Evolutionary conservation across 169 alveolate genomes (phyloP).

Genomic region (Plasmodium vinckei): DNA sequence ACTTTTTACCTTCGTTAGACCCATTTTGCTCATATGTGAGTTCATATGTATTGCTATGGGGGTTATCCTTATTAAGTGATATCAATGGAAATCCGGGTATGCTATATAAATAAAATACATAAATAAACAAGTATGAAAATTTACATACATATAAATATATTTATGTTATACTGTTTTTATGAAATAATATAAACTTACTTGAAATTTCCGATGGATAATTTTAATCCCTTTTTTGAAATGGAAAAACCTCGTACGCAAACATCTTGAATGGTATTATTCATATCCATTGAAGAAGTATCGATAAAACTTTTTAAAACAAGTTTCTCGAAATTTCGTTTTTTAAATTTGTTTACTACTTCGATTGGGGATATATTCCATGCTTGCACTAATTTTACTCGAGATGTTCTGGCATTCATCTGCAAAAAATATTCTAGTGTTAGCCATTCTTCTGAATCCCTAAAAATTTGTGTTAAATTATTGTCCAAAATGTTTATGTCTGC

Average conservation of each 20-base stretch:
- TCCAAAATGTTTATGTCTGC: conserved; percentile 49
- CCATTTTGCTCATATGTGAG: conserved; percentile 60
- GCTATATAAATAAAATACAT: conserved; percentile 27
- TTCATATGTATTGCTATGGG: conserved; percentile 34
- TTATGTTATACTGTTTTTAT: background rate
- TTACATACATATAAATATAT: background rate
- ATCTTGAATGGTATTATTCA: conserved; percentile 90
- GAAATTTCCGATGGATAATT: conserved; percentile 90
- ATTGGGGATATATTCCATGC: conserved; percentile 85
- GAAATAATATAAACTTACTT: conserved; percentile 75
- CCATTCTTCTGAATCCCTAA: conserved; percentile 86
- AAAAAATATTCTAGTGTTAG: conserved; percentile 81
- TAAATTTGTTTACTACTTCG: conserved; percentile 76
- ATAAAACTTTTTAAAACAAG: conserved; percentile 88
- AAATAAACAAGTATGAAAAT: conserved; percentile 62
- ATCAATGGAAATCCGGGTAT: conserved; percentile 66
- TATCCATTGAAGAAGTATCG: conserved; percentile 88
- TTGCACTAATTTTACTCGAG: conserved; percentile 85
- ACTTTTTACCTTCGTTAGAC: conserved; percentile 63
- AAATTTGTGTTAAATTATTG: conserved; percentile 70
- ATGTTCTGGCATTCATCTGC: conserved; percentile 83
- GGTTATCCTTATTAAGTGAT: conserved; percentile 33
- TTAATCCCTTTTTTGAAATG: conserved; percentile 88
- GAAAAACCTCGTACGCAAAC: conserved; percentile 90
- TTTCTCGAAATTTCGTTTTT: conserved; percentile 75